These are phyloP conservation scores for Phytophthora syringae DNA, from an alignment of 352 stramenopile species.

Conservation along the genomic window DNA sequence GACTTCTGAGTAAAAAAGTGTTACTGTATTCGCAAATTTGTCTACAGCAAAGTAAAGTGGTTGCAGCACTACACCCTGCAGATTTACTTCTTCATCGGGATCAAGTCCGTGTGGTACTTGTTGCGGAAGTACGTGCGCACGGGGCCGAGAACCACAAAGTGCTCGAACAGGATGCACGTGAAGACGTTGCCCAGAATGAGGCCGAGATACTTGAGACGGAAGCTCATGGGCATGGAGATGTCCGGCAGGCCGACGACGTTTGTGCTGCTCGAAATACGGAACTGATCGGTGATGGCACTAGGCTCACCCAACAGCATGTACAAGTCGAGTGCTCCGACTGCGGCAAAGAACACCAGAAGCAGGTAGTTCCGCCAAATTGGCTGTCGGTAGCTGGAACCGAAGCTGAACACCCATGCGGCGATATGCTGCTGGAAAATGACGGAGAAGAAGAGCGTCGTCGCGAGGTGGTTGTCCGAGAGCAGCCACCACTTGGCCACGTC, in stretches of 20 bases:
- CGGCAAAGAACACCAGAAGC: constrained; percentile 42
- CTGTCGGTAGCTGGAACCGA: constrained; percentile 71
- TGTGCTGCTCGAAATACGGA: constrained; percentile 76
- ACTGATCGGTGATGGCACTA: constrained; percentile 73
- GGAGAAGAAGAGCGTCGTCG: constrained; percentile 62
- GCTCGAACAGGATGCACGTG: constrained; percentile 40
- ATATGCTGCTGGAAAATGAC: constrained; percentile 76
- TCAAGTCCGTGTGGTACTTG: constrained; percentile 40
- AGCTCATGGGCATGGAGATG: constrained; percentile 62
- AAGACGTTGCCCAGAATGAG: constrained; percentile 40
- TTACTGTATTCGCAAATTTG: too few relatives aligned
- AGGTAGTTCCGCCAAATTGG: constrained; percentile 77
- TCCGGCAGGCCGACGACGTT: constrained; percentile 74
- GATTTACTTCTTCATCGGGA: constrained; percentile 37
- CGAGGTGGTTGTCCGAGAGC: constrained; percentile 71
- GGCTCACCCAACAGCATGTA: constrained; percentile 58
- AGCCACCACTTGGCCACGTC: constrained; percentile 80
- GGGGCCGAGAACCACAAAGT: constrained; percentile 45
- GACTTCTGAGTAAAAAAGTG: too few relatives aligned
- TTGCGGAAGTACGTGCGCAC: constrained; percentile 43
- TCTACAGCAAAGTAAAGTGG: too few relatives aligned
- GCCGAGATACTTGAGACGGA: constrained; percentile 48
- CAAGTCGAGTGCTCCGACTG: constrained; percentile 44
- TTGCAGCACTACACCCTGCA: too few relatives aligned
- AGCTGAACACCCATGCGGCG: constrained; percentile 55